Evolutionary conservation across 2,329 filamentous ascomycete genomes (phyloP).

Genomic region (Plenodomus biglobosus): DNA sequence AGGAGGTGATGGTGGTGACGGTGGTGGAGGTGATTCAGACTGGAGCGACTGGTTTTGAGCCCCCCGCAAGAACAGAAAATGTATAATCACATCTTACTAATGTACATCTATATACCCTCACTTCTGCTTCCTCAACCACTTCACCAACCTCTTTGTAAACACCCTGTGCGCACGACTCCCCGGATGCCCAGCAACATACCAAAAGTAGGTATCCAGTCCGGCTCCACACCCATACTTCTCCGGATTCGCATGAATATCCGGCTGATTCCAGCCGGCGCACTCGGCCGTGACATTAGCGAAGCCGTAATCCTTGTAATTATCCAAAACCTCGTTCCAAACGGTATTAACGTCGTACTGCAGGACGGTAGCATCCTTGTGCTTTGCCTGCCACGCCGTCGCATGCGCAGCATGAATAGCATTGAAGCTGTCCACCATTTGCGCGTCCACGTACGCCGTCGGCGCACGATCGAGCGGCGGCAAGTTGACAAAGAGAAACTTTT

Average conservation of each 20-base stretch:
- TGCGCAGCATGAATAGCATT: constrained; percentile 45
- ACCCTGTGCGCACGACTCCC: constrained; percentile 48
- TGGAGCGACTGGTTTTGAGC: constrained; percentile 31
- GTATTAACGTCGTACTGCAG: constrained; percentile 51
- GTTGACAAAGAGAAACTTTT: constrained; percentile 54
- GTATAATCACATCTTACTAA: background rate
- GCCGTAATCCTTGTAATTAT: constrained; percentile 46
- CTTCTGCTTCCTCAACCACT: constrained; percentile 14
- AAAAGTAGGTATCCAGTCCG: constrained; percentile 49
- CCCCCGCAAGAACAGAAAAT: background rate
- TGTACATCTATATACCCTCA: background rate
- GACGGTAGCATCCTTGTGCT: constrained; percentile 40
- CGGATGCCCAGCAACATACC: constrained; percentile 54
- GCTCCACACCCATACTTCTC: constrained; percentile 50
- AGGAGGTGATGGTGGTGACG: constrained; percentile 38
- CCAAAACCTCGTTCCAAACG: constrained; percentile 48
- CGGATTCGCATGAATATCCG: constrained; percentile 49
- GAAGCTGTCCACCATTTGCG: constrained; percentile 51
- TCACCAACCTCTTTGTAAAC: constrained; percentile 33
- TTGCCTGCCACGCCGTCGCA: constrained; percentile 37
- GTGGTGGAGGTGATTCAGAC: constrained; percentile 27
- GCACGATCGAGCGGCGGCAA: constrained; percentile 55
- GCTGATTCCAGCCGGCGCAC: constrained; percentile 51
- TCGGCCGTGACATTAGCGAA: constrained; percentile 52
- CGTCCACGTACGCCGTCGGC: constrained; percentile 48